Conservation (phyloP, 2,329 filamentous ascomycete genomes). For the Monosporascus sp. region DNA sequence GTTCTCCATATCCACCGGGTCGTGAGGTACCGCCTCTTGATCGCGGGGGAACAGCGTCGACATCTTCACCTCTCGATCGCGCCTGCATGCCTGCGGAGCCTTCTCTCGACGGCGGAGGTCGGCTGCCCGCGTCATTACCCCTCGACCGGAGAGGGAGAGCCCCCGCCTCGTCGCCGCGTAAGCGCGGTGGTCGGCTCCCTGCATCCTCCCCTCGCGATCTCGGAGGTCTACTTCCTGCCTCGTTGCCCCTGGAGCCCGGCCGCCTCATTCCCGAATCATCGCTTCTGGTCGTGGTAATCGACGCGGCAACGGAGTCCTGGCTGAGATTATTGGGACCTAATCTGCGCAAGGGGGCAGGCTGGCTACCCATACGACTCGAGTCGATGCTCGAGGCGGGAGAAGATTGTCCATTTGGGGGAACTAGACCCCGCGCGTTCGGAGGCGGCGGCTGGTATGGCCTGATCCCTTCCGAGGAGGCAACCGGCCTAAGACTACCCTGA, state of each 20-base stretch:
- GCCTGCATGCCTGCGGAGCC: too few species aligned
- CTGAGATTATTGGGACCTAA: conserved; percentile 49
- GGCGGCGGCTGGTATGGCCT: conserved; percentile 17
- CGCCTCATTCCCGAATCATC: conserved; percentile 43
- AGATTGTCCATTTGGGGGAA: conserved; percentile 34
- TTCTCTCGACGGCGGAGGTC: conserved; percentile 1
- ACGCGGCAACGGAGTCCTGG: conserved; percentile 52
- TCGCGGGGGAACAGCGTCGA: too few species aligned
- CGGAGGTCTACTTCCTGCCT: not conserved
- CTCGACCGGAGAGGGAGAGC: not conserved
- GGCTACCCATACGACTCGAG: conserved; percentile 37
- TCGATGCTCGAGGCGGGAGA: conserved; percentile 51
- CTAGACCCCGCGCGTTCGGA: conserved; percentile 27
- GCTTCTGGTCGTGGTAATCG: conserved; percentile 40
- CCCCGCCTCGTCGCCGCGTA: not conserved
- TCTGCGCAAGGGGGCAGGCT: conserved; percentile 39
- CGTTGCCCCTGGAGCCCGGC: not conserved
- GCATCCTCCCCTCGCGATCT: not conserved
- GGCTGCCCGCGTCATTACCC: not conserved
- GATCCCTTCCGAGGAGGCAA: conserved; percentile 12
- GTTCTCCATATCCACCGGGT: conserved; percentile 33
- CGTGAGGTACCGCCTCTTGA: conserved; percentile 47
- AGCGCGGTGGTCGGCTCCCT: not conserved
- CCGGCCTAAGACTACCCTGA: conserved; percentile 9
- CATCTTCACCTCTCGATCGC: too few species aligned